Base-by-base conservation (phyloP, 306 rosid genomes). In the Glycyrrhiza uralensis region DNA sequence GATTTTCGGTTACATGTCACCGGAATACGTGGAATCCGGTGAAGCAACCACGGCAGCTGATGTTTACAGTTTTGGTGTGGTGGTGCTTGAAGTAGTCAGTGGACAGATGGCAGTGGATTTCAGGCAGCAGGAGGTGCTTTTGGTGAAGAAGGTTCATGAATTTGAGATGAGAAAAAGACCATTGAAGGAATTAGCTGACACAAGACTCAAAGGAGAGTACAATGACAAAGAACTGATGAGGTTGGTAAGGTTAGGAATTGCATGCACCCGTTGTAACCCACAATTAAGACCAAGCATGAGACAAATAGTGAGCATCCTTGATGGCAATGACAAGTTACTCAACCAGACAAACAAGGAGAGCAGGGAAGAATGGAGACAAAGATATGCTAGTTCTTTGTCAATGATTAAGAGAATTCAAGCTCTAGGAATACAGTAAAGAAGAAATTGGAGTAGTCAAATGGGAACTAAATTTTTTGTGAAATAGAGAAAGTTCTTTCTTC, bases 1-100 rank as follows among this genome's bases (percentile, higher is more conserved):
- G 62, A 93, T 93, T 66, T 93, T 93, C 0, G 98, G 98, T 51
- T 93, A 89, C 78, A 87, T 93, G 91, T 83, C 98, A 3, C 98
- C 98, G 0, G 98, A 93, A 82, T 91, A 88, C 28, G 62, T 93
- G 28, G 83, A 81, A 51, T 86, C 91, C 0, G 98, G 97, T 1
- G 89, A 89, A 66, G 98, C 92, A 17, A 84, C 85, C 2, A 10
- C 96, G 0, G 80, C 79, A 10, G 96, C 91, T 15, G 98, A 93
- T 79, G 84, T 93, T 26, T 93, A 91, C 61, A 91, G 98, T 83
- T 91, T 89, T 49, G 98, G 98, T 1, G 91, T 93, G 28, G 92
- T 93, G 76, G 82, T 93, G 62, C 98, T 93, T 33, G 97, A 93
- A 78, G 79, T 89, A 72, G 55, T 90, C 20, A 91, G 84, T 2